phyloP scores from a whole-genome alignment of 805 yeast species.

The Wickerhamomyces bisporus region DNA sequence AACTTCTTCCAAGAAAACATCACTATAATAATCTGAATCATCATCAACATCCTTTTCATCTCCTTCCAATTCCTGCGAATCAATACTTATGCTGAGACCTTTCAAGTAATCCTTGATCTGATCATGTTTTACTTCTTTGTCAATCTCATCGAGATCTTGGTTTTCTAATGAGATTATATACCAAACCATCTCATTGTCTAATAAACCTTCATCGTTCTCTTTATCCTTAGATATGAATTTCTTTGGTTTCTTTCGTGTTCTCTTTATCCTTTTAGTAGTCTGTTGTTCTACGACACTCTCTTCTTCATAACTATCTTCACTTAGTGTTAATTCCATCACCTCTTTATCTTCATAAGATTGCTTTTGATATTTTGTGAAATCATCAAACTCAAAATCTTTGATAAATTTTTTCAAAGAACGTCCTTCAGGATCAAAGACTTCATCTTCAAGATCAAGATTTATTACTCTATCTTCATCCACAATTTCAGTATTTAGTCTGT shows the following conservation, averaged over 20 bases:
- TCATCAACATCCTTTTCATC: background rate
- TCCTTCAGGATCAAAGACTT: background rate
- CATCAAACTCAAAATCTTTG: background rate
- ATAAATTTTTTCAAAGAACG: background rate
- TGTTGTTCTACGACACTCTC: too few relatives aligned
- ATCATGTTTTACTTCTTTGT: background rate
- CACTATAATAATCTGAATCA: constrained; percentile 4
- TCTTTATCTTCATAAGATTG: too few relatives aligned
- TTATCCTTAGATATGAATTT: background rate
- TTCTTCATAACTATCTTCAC: too few relatives aligned
- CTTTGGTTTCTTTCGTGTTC: too few relatives aligned
- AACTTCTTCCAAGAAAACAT: constrained; percentile 5
- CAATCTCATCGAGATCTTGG: background rate
- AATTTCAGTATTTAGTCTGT: constrained; percentile 1
- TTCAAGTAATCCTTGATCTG: background rate
- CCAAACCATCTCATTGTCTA: background rate
- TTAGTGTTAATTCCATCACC: too few relatives aligned
- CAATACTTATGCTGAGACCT: background rate
- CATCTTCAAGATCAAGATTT: background rate
- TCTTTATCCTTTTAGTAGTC: too few relatives aligned
- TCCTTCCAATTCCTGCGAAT: too few relatives aligned
- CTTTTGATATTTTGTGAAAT: too few relatives aligned
- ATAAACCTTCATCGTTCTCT: background rate
- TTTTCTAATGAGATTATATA: background rate
- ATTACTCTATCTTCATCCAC: constrained; percentile 1